Evolutionary conservation across 768 basidiomycete species (phyloP).

Genomic region (Mycena albidolilacea): DNA sequence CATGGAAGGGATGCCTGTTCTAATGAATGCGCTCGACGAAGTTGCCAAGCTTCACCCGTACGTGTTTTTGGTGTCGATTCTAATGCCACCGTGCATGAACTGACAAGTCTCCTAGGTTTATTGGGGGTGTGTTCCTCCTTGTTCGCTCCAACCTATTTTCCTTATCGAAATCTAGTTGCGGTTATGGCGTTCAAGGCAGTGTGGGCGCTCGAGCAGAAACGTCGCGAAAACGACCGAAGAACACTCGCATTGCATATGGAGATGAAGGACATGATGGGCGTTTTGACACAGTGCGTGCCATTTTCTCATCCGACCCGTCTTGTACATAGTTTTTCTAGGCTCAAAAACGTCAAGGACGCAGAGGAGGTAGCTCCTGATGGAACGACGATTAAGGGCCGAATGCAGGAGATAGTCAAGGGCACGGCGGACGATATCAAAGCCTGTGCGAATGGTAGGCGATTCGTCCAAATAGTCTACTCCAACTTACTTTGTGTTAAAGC

Average conservation of each 20-base stretch:
- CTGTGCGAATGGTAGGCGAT: constrained; percentile 51
- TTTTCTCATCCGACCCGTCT: too few species aligned
- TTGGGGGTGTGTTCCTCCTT: constrained; percentile 22
- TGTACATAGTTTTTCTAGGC: constrained; percentile 37
- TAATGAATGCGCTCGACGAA: constrained; percentile 45
- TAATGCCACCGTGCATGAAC: background rate
- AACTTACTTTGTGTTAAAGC: background rate
- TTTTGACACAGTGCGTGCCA: constrained; percentile 36
- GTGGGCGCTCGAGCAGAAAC: constrained; percentile 54
- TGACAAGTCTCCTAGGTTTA: constrained; percentile 25
- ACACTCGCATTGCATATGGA: constrained; percentile 52
- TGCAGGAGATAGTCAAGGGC: constrained; percentile 46
- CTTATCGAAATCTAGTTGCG: constrained; percentile 43
- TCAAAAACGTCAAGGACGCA: constrained; percentile 48
- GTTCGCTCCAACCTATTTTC: too few species aligned
- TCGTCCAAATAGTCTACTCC: constrained; percentile 42
- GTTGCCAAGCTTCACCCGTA: constrained; percentile 48
- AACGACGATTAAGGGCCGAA: constrained; percentile 48
- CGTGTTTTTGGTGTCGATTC: background rate
- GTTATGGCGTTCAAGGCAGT: constrained; percentile 59
- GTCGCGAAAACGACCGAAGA: constrained; percentile 57
- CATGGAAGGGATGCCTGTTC: constrained; percentile 35
- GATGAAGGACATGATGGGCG: constrained; percentile 59
- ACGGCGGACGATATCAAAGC: constrained; percentile 50
- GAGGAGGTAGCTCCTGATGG: constrained; percentile 48